Evolutionary conservation across 2,329 filamentous ascomycete species (phyloP).

Genomic region (Hymenoscyphus repandus): DNA sequence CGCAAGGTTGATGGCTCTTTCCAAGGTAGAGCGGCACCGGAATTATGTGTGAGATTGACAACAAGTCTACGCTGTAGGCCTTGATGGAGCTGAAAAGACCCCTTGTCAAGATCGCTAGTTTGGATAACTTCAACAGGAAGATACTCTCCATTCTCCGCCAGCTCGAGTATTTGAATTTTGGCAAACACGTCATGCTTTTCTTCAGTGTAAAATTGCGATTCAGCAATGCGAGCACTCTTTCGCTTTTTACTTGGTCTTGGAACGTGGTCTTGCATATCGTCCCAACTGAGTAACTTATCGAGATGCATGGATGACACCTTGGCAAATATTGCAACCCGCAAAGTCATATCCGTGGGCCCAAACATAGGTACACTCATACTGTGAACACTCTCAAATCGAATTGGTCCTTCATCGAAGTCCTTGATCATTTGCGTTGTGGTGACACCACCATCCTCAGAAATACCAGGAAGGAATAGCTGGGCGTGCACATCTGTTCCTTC

Average conservation of each 20-base stretch:
- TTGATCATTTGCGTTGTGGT: constrained; percentile 94
- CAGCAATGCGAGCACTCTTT: constrained; percentile 65
- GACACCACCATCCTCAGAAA: constrained; percentile 83
- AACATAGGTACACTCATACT: constrained; percentile 91
- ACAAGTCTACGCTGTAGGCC: constrained; percentile 84
- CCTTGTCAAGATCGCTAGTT: constrained; percentile 74
- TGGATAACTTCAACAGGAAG: constrained; percentile 90
- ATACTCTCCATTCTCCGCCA: constrained; percentile 87
- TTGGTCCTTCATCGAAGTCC: constrained; percentile 86
- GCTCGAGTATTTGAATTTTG: constrained; percentile 81
- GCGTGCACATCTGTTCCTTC: constrained; percentile 95
- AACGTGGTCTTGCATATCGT: constrained; percentile 86
- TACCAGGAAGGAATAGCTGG: constrained; percentile 89
- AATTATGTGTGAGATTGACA: constrained; percentile 85
- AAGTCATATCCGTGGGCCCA: constrained; percentile 65
- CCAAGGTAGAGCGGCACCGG: constrained; percentile 84
- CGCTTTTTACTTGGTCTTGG: constrained; percentile 50
- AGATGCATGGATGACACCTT: constrained; percentile 89
- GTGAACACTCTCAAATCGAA: constrained; percentile 96
- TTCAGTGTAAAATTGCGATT: constrained; percentile 88
- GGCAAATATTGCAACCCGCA: constrained; percentile 88
- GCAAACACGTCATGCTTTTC: constrained; percentile 92
- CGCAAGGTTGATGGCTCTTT: constrained; percentile 72
- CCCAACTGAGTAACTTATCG: constrained; percentile 96
- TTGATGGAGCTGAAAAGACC: constrained; percentile 92